Evolutionary conservation across 1,284 basidiomycete species (phyloP), one percentile per base, ranked within the genome.

Genomic region (Crepidotus sp.): DNA sequence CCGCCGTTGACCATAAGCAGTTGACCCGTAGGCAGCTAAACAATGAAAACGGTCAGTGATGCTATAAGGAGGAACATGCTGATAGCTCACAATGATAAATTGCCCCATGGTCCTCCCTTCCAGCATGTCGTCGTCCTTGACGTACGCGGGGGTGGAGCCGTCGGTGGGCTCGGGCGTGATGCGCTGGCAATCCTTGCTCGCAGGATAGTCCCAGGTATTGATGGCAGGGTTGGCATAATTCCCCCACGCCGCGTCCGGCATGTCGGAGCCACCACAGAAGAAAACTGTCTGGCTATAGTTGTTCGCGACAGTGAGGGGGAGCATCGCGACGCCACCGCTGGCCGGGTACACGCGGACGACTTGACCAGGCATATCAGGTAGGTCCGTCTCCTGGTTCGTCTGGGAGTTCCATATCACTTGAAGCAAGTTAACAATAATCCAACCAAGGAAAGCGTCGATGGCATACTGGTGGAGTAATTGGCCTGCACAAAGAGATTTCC

Each of bases 331-430:
- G 7, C 86, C 93, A 44, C 83, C 93, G 6, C 50, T 46, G 1
- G 47, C 93, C 30, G 94, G 94, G 67, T 97, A 97, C 24, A 94
- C 89, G 45, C 90, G 83, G 33, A 78, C 73, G 40, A 92, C 78
- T 45, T 73, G 59, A 18, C 63, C 63, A 1, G 81, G 81, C 80
- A 83, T 82, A 51, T 69, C 60, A 1, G 78, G 80, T 2, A 82
- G 66, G 4, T 61, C 56, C 0, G 68, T 80, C 62, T 91, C 86
- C 30, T 65, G 55, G 59, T 83, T 83, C 42, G 65, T 70, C 2
- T 58, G 50, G 21, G 73, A 69, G 49, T 84, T 71, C 78, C 78
- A 83, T n/a, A 83, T 61, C 30, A 76, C 81, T 83, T 40, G 13
- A 40, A 31, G 19, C 26, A 17, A 22, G 29, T 30, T 34, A 29